Conservation (phyloP, 257 asterid genomes). For the Jacaranda copaia region DNA sequence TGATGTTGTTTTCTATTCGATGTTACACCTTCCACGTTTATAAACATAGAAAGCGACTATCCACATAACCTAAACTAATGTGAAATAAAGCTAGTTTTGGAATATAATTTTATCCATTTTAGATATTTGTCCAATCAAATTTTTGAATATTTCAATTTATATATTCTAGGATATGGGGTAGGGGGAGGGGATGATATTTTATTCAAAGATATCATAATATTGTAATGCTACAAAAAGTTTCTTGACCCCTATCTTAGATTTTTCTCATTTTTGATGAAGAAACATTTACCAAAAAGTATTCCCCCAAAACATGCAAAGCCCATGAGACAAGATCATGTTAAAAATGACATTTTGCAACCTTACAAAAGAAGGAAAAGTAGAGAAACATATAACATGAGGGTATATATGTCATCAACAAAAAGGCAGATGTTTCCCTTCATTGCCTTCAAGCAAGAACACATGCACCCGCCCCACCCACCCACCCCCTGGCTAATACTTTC, state of each 20-base stretch:
- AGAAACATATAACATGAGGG: slow-evolving; percentile 25
- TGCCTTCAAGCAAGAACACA: slow-evolving; percentile 34
- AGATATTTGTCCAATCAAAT: slow-evolving; percentile 27
- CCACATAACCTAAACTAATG: slow-evolving; percentile 2
- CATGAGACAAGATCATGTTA: slow-evolving; percentile 31
- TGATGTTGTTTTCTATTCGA: not conserved
- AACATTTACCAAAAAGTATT: slow-evolving; percentile 22
- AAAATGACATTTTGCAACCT: slow-evolving; percentile 21
- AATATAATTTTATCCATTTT: not conserved
- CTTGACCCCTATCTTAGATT: slow-evolving; percentile 14
- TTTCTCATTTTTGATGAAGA: slow-evolving; percentile 16
- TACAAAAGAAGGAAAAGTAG: slow-evolving; percentile 8
- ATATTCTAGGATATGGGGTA: not conserved
- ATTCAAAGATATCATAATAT: slow-evolving; percentile 12
- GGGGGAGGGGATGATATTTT: not conserved
- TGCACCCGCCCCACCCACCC: not conserved
- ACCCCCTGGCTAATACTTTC: slow-evolving; percentile 34
- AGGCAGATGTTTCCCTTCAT: not conserved
- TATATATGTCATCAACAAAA: slow-evolving; percentile 32
- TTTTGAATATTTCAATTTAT: not conserved
- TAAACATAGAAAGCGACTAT: not conserved
- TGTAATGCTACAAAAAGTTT: not conserved
- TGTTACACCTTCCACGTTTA: slow-evolving; percentile 10
- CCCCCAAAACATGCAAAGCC: slow-evolving; percentile 36
- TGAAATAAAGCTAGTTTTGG: not conserved